A percentile compares a stretch with the other conserved stretches of the same genome.
phyloP scores from a whole-genome alignment of 1,284 basidiomycete species.

The Porodaedalea pini region DNA sequence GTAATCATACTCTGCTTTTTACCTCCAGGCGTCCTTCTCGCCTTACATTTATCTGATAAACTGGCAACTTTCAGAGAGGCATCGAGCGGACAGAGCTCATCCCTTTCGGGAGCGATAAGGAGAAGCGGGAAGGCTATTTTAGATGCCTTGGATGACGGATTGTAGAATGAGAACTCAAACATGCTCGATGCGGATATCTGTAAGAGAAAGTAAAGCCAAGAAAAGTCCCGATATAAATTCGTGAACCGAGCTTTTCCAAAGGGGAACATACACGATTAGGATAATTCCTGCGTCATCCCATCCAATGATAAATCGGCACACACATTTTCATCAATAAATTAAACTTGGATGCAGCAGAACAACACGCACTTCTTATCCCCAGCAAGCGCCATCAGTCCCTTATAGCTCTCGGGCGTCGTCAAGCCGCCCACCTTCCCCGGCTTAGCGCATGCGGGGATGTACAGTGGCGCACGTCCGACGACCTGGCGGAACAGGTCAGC shows the following conservation, averaged over 20 bases:
- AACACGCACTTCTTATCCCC: constrained; percentile 13
- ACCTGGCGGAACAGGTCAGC: constrained; percentile 32
- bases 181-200: constrained; percentile 28
- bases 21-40: constrained; percentile 25
- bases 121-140: constrained; percentile 27
- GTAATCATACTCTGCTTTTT: neutral
- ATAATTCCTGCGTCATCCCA: neutral
- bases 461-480: constrained; percentile 33
- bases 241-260: neutral
- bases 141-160: constrained; percentile 25
- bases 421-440: constrained; percentile 27
- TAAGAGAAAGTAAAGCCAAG: neutral
- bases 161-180: constrained; percentile 27
- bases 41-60: constrained; percentile 21
- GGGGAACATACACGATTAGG: constrained; percentile 2
- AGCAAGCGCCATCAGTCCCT: constrained; percentile 22
- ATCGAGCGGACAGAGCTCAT: constrained; percentile 26
- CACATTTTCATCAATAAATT: neutral
- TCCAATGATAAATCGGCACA: neutral
- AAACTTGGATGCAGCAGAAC: neutral
- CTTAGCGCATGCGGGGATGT: constrained; percentile 31
- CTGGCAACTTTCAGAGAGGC: constrained; percentile 22
- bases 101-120: constrained; percentile 27
- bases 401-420: constrained; percentile 21
- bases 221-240: neutral